phyloP scores from a whole-genome alignment of 495 filamentous ascomycete genomes.

The Cryomyces minteri region DNA sequence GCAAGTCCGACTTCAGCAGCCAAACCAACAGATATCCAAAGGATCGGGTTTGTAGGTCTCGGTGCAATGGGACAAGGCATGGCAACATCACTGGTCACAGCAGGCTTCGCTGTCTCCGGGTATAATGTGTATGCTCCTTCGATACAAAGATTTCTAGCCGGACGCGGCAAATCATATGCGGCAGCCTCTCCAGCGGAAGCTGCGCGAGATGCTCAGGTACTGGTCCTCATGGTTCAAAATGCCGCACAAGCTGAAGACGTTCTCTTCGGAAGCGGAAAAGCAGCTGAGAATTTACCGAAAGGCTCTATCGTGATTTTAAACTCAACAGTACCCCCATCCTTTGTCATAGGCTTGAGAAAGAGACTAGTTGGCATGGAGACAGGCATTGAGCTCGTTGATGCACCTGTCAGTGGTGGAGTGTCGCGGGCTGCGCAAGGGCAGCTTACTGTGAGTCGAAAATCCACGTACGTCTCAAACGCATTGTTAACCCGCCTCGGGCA shows the following conservation, averaged over 20 bases:
- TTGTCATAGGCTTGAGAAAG: slow-evolving; percentile 38
- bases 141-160: slow-evolving; percentile 46
- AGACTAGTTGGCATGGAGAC: slow-evolving; percentile 30
- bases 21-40: slow-evolving; percentile 22
- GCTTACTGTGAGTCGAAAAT: slow-evolving; percentile 27
- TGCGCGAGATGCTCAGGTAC: slow-evolving; percentile 38
- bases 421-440: slow-evolving; percentile 55
- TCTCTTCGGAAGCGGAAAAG: slow-evolving; percentile 39
- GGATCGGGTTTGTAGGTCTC: slow-evolving; percentile 61
- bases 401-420: slow-evolving; percentile 60
- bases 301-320: slow-evolving; percentile 48
- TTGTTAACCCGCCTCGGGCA: background rate
- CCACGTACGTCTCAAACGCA: background rate
- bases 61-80: slow-evolving; percentile 82
- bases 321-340: slow-evolving; percentile 54
- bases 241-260: slow-evolving; percentile 47
- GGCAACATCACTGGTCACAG: slow-evolving; percentile 56
- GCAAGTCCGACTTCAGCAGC: slow-evolving; percentile 3
- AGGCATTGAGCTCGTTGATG: slow-evolving; percentile 54
- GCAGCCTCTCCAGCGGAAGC: slow-evolving; percentile 44
- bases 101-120: slow-evolving; percentile 48
- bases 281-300: slow-evolving; percentile 34
- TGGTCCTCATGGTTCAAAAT: slow-evolving; percentile 66
- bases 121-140: slow-evolving; percentile 59
- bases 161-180: slow-evolving; percentile 33